Conservation (phyloP, 2,329 filamentous ascomycete species). For the Berkeleyomyces basicola region DNA sequence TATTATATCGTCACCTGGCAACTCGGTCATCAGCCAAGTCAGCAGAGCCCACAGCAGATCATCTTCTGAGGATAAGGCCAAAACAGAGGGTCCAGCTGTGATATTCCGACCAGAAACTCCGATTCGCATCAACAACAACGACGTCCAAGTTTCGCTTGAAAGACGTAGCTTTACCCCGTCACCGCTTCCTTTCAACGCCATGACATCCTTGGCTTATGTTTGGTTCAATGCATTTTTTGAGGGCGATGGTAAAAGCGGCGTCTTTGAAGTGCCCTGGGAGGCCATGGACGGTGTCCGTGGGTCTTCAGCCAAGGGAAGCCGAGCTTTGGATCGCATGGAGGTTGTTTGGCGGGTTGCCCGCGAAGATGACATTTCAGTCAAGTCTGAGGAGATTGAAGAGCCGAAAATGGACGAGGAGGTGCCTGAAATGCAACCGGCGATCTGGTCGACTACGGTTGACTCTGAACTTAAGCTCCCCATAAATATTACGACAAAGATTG, state of each 20-base stretch:
- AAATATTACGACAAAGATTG: conserved; percentile 25
- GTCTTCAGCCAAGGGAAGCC: conserved; percentile 61
- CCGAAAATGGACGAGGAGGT: conserved; percentile 52
- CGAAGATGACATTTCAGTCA: conserved; percentile 14
- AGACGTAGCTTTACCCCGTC: conserved; percentile 64
- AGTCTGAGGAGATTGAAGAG: conserved; percentile 32
- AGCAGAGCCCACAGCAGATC: conserved; percentile 3
- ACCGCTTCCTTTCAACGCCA: conserved; percentile 69
- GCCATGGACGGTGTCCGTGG: conserved; percentile 91
- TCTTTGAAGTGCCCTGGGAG: conserved; percentile 43
- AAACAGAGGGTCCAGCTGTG: conserved; percentile 40
- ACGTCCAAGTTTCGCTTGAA: conserved; percentile 83
- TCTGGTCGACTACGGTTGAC: conserved; percentile 51
- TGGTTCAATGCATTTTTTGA: conserved; percentile 98
- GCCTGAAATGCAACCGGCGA: conserved; percentile 49
- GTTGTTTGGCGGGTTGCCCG: conserved; percentile 57
- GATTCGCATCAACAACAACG: conserved; percentile 59
- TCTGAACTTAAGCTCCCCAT: conserved; percentile 27
- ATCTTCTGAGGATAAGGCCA: conserved; percentile 10
- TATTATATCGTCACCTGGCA: conserved; percentile 8
- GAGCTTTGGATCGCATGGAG: conserved; percentile 64
- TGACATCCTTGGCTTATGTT: conserved; percentile 81
- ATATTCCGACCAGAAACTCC: conserved; percentile 58
- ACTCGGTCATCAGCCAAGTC: conserved; percentile 7
- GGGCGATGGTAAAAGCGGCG: conserved; percentile 44